Evolutionary conservation across 129 eudicot species (phyloP), one percentile per base, ranked within the genome.

Genomic region (Rutidosis leptorrhynchoides): DNA sequence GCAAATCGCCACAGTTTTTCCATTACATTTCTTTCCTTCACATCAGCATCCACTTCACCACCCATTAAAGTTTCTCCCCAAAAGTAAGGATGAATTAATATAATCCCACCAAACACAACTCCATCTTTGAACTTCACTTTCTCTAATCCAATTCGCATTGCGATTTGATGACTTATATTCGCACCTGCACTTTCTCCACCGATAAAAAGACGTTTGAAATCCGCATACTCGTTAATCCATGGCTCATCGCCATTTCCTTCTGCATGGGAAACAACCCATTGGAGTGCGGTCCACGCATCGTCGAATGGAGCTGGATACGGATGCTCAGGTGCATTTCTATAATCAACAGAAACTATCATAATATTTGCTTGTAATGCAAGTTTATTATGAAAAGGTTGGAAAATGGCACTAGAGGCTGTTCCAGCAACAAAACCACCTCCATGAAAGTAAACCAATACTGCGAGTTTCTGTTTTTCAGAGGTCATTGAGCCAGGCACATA

Each of bases 121-220:
- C 33, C 19, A 15, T 57, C 62, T 57, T 57, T 21, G 0, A 23
- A 57, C 10, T 3, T 57, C 25, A 0, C 15, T 0, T 57, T 25
- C 19, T 57, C 4, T 16, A 57, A 57, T 4, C 62, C 62, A 23
- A 57, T 15, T 16, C 11, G 33, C 33, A 57, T 57, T 25, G 30
- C 21, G 30, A 57, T 10, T 7, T 57, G 35, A 27, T 57, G 62
- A 26, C 20, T 0, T 11, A 57, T 57, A 4, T 33, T 57, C 14
- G 62, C 62, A 57, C 62, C 62, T 3, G 62, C 62, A 57, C 62
- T 57, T 57, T 57, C 62, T 10, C 62, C 62, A 57, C 62, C 62
- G 6, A 24, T 22, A 27, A 24, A 57, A 26, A 57, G 30, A 12
- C 35, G 20, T 24, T 27, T 57, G 19, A 57, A 57, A 57, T 57